Evolutionary conservation across 257 asterid species (phyloP), one percentile per base, ranked within the genome.

Genomic region (Nicotiana tomentosiformis): DNA sequence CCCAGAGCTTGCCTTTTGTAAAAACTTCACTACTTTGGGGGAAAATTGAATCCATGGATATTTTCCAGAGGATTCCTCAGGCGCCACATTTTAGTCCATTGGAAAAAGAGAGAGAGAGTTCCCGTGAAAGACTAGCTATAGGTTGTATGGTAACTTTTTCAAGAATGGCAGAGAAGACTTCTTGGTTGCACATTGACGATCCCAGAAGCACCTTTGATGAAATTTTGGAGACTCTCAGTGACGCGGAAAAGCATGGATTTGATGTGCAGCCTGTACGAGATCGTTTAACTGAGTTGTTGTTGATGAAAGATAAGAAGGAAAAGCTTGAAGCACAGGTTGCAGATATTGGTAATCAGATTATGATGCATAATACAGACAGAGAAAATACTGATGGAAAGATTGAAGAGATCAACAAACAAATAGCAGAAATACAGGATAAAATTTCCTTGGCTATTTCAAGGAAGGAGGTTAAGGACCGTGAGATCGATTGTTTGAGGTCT

Each of bases 51-150:
- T 85, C 94, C 33, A 88, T 91, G 97, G 97, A 91, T 57, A 91
- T 86, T 70, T 95, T 95, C 86, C 84, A 66, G 82, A 91, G 81
- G 83, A 76, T 88, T 77, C 99, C 97, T 43, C 98, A 93, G 74
- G 90, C 81, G 64, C 97, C 99, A 29, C 99, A 95, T 90, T 95
- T 95, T 83, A 77, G 30, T 74, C 95, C 97, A 33, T 78, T 95
- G 84, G 82, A 67, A 61, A 32, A 85, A 7, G 78, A 69, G 23
- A 90, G 81, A 85, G 98, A 93, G 85, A 87, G 93, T 84, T 81
- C 87, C 8, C 95, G 98, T 8, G 99, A 93, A 86, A 95, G 97
- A 46, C 78, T 87, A 81, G 99, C 99, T 68, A 87, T 95, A 61
- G 97, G 94, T 53, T 87, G 11, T 72, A 96, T 93, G 98, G 97